A percentile compares a stretch with the other conserved stretches of the same genome.
These are phyloP conservation scores for Piper longum DNA, from an alignment of 164 flowering plant species.

Conservation along the genomic window DNA sequence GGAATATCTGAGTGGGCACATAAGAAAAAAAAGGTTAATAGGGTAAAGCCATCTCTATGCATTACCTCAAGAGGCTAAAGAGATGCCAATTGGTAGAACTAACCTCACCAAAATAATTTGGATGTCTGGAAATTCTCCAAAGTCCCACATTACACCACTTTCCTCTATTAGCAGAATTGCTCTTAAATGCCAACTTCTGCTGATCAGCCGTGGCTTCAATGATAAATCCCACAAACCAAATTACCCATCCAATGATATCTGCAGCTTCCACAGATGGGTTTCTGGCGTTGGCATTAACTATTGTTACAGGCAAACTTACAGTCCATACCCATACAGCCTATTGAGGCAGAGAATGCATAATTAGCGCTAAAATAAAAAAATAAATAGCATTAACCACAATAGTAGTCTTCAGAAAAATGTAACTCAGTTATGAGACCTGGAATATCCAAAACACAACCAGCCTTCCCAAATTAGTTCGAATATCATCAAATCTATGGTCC, in stretches of 20 bases:
- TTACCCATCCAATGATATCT: conserved; percentile 80
- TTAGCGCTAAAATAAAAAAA: neutral
- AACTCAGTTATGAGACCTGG: conserved; percentile 41
- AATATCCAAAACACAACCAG: conserved; percentile 78
- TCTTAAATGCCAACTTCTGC: conserved; percentile 71
- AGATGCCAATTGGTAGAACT: conserved; percentile 5
- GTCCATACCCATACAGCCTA: conserved; percentile 99
- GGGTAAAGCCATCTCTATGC: no score
- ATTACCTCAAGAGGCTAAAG: neutral
- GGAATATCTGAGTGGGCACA: conserved; percentile 39
- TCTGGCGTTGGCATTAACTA: conserved; percentile 69
- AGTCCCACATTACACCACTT: conserved; percentile 83
- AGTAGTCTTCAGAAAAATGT: neutral
- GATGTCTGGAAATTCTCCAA: conserved; percentile 81
- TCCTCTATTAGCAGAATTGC: conserved; percentile 67
- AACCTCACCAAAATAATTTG: conserved; percentile 91
- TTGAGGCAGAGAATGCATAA: conserved; percentile 6
- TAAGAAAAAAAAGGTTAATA: no score
- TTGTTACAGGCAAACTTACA: conserved; percentile 85
- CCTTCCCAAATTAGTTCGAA: conserved; percentile 69
- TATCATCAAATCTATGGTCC: conserved; percentile 87
- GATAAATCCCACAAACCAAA: conserved; percentile 61
- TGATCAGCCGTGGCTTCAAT: conserved; percentile 85
- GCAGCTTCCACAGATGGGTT: conserved; percentile 47
- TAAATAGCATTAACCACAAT: neutral